Base-by-base conservation (phyloP, 2,329 filamentous ascomycete species). In the Pseudogymnoascus sp. region DNA sequence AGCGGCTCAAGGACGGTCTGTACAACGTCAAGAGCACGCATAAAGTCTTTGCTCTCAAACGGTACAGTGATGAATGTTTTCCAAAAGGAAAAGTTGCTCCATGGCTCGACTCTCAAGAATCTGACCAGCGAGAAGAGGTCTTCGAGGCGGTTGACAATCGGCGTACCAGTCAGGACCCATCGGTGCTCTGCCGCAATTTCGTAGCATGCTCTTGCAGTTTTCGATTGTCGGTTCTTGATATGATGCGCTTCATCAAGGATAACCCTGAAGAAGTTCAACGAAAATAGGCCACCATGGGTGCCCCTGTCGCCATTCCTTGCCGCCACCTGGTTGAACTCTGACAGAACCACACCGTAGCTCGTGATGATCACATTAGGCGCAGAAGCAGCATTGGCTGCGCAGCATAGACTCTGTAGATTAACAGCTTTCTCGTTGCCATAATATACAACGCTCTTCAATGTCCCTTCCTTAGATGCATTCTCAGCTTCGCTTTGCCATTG, bases 21-120 rank as follows among this genome's bases (percentile, higher is more conserved):
- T 1, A 99, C 94, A 1, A 99, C 94, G 71, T 97, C 94, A 6
- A 99, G 79, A 0, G 94, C 94, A 4, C 92, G 87, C 67, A 97
- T 85, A 71, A 96, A 97, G 65, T 99, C 89, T 66, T 94, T 94
- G 0, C 91, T 93, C 73, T 99, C 94, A 66, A 99, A 99, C 0
- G 94, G 94, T 1, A 96, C 87, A 0, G 94, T 99, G 70, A 99
- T 97, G 72, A 99, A 99, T 0, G 94, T 97, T 71, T 92, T 92
- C 94, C 94, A 99, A 75, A 96, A 99, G 0, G 92, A 96, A 73
- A 99, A 99, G 72, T 97, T 97, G 69, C 89, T 94, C 94, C 94
- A 99, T 0, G 94, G 94, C 71, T 97, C 93, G 3, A 99, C 94
- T 61, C 90, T 87, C 9, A 99, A 77, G 75, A 97, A 99, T 2